phyloP scores from a whole-genome alignment of 768 basidiomycete species.

The Clathrus columnatus region DNA sequence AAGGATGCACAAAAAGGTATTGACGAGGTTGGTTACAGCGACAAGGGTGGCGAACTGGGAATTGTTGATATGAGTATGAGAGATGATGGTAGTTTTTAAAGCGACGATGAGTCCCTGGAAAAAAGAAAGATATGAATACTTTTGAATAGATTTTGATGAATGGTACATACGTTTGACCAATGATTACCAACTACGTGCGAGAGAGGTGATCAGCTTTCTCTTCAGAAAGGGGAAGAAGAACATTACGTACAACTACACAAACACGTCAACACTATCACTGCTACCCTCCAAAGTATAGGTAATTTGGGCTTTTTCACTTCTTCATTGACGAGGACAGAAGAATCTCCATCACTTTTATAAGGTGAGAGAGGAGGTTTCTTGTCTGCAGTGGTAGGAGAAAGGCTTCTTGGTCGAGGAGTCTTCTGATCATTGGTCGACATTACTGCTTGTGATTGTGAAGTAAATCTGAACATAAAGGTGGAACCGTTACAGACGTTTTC shows the following conservation, averaged over 20 bases:
- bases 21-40: conserved; percentile 32
- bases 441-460: neutral
- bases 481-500: neutral
- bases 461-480: neutral
- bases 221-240: neutral
- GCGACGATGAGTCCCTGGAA: conserved; percentile 31
- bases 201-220: neutral
- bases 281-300: conserved; percentile 28
- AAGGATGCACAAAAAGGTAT: conserved; percentile 34
- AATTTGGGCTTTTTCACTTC: conserved; percentile 19
- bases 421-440: neutral
- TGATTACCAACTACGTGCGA: conserved; percentile 30
- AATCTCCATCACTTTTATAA: neutral
- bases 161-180: conserved; percentile 31
- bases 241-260: conserved; percentile 30
- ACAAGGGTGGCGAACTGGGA: conserved; percentile 35
- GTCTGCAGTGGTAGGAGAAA: neutral
- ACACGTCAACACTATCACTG: conserved; percentile 30
- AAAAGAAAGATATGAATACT: neutral
- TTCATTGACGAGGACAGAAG: neutral
- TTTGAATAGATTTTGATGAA: neutral
- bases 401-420: neutral
- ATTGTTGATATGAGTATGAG: conserved; percentile 34
- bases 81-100: conserved; percentile 35
- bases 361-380: neutral